Conservation (phyloP, 2,329 filamentous ascomycete genomes). For the Pseudogymnoascus pannorum region DNA sequence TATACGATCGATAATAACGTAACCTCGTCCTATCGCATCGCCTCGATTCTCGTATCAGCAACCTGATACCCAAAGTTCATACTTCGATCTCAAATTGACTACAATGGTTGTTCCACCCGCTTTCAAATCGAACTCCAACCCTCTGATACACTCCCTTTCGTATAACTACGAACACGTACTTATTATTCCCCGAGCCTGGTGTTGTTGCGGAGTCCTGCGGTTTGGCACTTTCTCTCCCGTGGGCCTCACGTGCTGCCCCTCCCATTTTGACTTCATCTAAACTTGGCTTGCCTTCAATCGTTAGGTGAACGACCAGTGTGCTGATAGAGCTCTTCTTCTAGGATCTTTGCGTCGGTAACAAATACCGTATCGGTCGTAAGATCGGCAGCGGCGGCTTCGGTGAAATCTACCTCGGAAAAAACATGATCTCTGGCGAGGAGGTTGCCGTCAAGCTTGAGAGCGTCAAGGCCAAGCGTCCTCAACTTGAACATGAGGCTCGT, state of each 20-base stretch:
- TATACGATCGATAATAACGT: background rate
- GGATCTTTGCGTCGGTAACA: constrained; percentile 97
- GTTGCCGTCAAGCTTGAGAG: constrained; percentile 98
- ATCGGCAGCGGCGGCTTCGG: constrained; percentile 93
- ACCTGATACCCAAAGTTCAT: constrained; percentile 28
- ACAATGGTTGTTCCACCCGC: constrained; percentile 47
- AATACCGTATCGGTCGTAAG: constrained; percentile 96
- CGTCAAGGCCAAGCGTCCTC: constrained; percentile 95
- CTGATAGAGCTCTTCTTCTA: constrained; percentile 31
- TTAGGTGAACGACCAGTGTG: background rate
- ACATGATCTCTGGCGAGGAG: constrained; percentile 96
- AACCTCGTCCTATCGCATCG: background rate
- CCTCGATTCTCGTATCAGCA: constrained; percentile 24
- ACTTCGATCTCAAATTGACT: constrained; percentile 43
- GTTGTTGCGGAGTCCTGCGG: background rate
- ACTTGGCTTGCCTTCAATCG: background rate
- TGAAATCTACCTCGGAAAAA: constrained; percentile 94
- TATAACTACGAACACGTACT: constrained; percentile 23
- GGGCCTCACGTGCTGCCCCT: background rate
- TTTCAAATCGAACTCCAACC: constrained; percentile 31
- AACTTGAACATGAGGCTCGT: constrained; percentile 92
- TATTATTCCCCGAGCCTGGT: constrained; percentile 11
- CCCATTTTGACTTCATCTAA: background rate
- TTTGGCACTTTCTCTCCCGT: background rate
- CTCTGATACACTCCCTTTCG: constrained; percentile 34